Percentiles rank a stretch among this genome's conserved stretches.
phyloP scores from a whole-genome alignment of 805 yeast genomes.

The Isabelozyma pseudorhagii region DNA sequence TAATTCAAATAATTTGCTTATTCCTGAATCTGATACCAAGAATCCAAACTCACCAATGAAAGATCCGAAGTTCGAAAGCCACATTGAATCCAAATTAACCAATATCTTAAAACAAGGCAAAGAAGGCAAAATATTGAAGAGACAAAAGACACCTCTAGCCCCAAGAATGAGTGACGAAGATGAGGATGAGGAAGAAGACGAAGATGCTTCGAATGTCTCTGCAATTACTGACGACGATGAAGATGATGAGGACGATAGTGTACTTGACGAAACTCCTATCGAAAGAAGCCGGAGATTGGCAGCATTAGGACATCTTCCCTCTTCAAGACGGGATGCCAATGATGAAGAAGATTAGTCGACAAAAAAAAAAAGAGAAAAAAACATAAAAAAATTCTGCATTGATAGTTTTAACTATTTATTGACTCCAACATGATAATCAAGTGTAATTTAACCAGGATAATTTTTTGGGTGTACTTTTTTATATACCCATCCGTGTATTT shows the following conservation, averaged over 20 bases:
- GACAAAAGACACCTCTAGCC: slow-evolving; percentile 1
- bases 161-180: slow-evolving; percentile 12
- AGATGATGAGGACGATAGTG: slow-evolving; percentile 17
- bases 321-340: slow-evolving; percentile 42
- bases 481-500: background rate
- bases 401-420: background rate
- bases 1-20: slow-evolving; percentile 5
- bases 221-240: slow-evolving; percentile 9
- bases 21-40: slow-evolving; percentile 8
- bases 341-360: slow-evolving; percentile 39
- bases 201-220: slow-evolving; percentile 18
- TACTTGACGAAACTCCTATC: slow-evolving; percentile 54
- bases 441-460: background rate
- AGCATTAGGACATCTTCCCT: slow-evolving; percentile 46
- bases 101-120: slow-evolving; percentile 8
- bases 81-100: slow-evolving; percentile 14
- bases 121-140: background rate
- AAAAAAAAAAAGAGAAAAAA: too few relatives aligned
- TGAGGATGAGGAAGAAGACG: slow-evolving; percentile 14
- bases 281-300: slow-evolving; percentile 63
- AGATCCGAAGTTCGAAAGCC: slow-evolving; percentile 10
- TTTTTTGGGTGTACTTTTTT: background rate
- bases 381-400: background rate
- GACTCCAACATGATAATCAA: background rate
- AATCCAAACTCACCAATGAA: slow-evolving; percentile 7